phyloP scores from a whole-genome alignment of 352 stramenopile genomes.

The Albugo candida region DNA sequence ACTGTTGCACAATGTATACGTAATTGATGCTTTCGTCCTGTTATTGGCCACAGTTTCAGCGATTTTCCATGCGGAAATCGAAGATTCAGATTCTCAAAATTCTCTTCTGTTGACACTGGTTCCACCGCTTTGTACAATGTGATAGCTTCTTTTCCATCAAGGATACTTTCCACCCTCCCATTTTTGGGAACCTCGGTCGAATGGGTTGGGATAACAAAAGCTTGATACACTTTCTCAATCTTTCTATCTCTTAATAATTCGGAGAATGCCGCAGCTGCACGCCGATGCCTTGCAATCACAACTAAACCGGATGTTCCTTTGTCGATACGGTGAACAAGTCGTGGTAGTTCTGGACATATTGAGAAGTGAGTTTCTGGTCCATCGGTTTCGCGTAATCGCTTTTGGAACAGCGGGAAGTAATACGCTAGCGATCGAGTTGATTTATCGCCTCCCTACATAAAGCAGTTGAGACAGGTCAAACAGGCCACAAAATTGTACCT shows the following conservation, averaged over 20 bases:
- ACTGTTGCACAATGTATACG: conserved; percentile 30
- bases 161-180: conserved; percentile 4
- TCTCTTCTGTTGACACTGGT: not conserved
- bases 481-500: conserved; percentile 4
- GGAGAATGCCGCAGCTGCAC: conserved; percentile 40
- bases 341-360: conserved; percentile 9
- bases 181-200: conserved; percentile 9
- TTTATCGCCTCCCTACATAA: conserved; percentile 18
- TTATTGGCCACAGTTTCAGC: conserved; percentile 32
- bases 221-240: conserved; percentile 43
- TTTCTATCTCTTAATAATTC: conserved; percentile 15
- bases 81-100: not conserved
- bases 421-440: conserved; percentile 19
- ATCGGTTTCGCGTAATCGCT: conserved; percentile 1
- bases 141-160: conserved; percentile 24
- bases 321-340: conserved; percentile 48
- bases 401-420: conserved; percentile 21
- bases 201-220: conserved; percentile 15
- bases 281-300: conserved; percentile 38
- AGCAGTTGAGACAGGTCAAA: not conserved
- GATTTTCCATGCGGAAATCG: conserved; percentile 8
- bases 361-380: not conserved
- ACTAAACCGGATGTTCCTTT: conserved; percentile 47
- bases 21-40: conserved; percentile 49
- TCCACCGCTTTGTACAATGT: conserved; percentile 7